Evolutionary conservation across 2,329 filamentous ascomycete genomes (phyloP), one percentile per base, ranked within the genome.

Genomic region (Ceratocystis colombiana): DNA sequence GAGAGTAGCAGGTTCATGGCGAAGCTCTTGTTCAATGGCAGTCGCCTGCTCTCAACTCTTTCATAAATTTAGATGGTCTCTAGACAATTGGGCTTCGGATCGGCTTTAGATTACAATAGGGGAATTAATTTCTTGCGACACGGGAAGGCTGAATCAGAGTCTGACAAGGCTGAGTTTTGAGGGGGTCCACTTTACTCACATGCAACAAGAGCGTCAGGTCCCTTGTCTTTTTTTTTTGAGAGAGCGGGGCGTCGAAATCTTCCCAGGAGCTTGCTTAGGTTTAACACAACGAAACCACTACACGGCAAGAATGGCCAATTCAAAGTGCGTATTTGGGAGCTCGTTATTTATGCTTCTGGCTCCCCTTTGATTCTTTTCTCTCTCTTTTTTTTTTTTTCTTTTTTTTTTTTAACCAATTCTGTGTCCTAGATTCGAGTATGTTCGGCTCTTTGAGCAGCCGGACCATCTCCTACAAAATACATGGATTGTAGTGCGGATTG

Each of bases 401-500:
- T 22, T n/a, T 3, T 3, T 5, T 6, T 44, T 20, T 37, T 57
- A n/a, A 64, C 59, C 44, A 30, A 17, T 8, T 20, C 1, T 53
- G 48, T 7, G 37, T 20, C 7, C 5, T 64, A 96, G 90, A 76
- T 97, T 91, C 74, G 92, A 96, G 78, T 99, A 99, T 76, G 93
- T 97, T 69, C 90, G 89, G 74, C 77, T 79, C 61, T 97, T 97
- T 73, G 94, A 99, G 80, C 88, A 88, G 73, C 78, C 86, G 5
- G 91, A 96, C 73, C 77, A 77, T 61, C 78, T 99, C 50, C 81
- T 97, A 25, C 90, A 87, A 65, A 96, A 95, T 73, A 97, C 93
- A 30, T 99, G 92, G 91, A 88, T 97, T 66, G 90, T 97, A 22
- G 86, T 99, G 66, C 87, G 94, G 68, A 87, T 99, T 72, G 94